Evolutionary conservation across 495 filamentous ascomycete genomes (phyloP), one percentile per base, ranked within the genome.

Genomic region (Evansstolkia leycettana): DNA sequence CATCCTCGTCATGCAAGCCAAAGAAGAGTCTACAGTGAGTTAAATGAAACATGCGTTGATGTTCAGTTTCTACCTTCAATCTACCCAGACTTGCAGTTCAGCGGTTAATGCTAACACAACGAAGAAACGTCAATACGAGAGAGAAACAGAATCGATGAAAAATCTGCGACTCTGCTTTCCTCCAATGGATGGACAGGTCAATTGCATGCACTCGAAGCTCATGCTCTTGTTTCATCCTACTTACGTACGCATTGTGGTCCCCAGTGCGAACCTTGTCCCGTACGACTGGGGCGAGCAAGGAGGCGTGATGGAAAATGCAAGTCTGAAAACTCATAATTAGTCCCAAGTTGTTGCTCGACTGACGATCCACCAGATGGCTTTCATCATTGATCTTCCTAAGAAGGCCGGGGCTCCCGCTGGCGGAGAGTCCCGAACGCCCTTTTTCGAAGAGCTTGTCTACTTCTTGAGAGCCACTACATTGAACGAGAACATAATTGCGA

Each of bases 181-280:
- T 5, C 72, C 68, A 31, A 83, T 84, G 76, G 60, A 69, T 5
- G 70, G 72, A 0, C 67, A 76, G 33, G 55, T 75, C 1, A 70
- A 66, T 31, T 75, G 66, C 44, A 94, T 93, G 87, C 87, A 94
- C 47, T 90, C 84, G 4, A 94, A 94, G 46, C 56, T 94, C 9
- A 82, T 85, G 70, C 63, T 94, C 0, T 65, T 94, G 0, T 86
- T 83, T 43, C 78, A 85, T 41, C 62, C 66, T 0, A 47, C 40
- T 0, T 74, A 87, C 47, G 48, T 93, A 2, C 70, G 87, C 0
- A 67, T 94, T 7, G 87, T 71, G 0, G 69, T 94, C 0, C 86
- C 87, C 0, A 86, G 72, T 7, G 87, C 82, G 0, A 94, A 94
- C 40, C 52, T 92, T 3, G 70, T 78, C n/a, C 58, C 69, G 1